Base-by-base conservation (phyloP, 805 yeast genomes). In the Brettanomyces naardenensis region DNA sequence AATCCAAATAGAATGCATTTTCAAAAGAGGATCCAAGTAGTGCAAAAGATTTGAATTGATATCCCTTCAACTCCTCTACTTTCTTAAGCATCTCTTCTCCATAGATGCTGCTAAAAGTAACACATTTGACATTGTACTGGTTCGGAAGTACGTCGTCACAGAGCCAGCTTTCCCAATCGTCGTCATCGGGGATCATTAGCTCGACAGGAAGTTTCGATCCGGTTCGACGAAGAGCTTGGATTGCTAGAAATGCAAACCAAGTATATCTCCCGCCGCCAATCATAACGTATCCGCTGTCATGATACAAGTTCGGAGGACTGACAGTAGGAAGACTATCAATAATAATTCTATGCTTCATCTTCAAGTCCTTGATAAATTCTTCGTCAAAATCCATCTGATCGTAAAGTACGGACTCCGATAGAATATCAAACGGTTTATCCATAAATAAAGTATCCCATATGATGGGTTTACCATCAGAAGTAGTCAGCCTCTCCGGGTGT, bases 1-100 rank as follows among this genome's bases (percentile, higher is more conserved):
- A 65, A 46, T 71, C 78, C 28, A 71, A 47, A 30, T 67, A 54
- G 10, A 71, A 50, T 20, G 61, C 63, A 35, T 68, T 64, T 41
- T 69, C 68, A 45, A 71, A 71, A 3, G 68, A 59, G 10, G 75
- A 66, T 2, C 65, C 60, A 37, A 70, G 46, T 21, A 71, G 45
- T 13, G 75, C 74, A 27, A 71, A 51, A 1, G 62, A 55, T 42
- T 67, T 67, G 39, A 56, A 46, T 40, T 64, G 71, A 41, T 64
- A 67, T 6, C 66, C 68, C 18, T 37, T 50, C 34, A 48, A 47
- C 21, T 39, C 49, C 18, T 56, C 47, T 9, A 36, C 7, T 19
- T 48, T 46, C 4, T 45, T 35, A 11, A 56, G 27, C 1, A 42
- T 40, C 3, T 44, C 47, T 9, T 25, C 46, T 3, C 65, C 70